Evolutionary conservation across 1,284 basidiomycete species (phyloP), one percentile per base, ranked within the genome.

Genomic region (Cutaneotrichosporon spelunceum): DNA sequence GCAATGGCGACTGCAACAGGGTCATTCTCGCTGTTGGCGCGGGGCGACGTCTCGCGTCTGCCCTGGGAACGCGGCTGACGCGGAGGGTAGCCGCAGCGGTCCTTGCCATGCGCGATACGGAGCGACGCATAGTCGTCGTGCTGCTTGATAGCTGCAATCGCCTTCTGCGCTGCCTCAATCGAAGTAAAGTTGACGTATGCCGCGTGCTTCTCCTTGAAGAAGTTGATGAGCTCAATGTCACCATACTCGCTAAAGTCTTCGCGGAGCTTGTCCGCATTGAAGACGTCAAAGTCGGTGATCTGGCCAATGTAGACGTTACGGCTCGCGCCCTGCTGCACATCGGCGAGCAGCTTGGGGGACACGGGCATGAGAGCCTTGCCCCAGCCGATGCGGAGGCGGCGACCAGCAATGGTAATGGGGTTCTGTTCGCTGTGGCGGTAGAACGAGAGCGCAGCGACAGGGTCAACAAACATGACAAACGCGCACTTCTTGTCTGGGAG

Each of bases 131-230:
- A 93, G 75, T 91, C 90, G 6, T 88, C 84, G 75, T 89, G 89
- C 52, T 24, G 30, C 84, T 94, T 93, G 78, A 95, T 86, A 14
- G 87, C 88, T 61, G 95, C 92, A 70, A 96, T 93, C 21, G 93
- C 92, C 82, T 96, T 96, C 83, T 93, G 93, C 26, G 93, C 93
- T 69, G 93, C 91, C 58, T 88, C 87, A 69, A 96, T 88, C 79
- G 93, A 92, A 53, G 87, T 88, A 72, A 92, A 96, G 82, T 96
- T 97, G 73, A 95, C 89, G 76, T 95, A 97, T 34, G 90, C 91
- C 72, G 91, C 94, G 79, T 93, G 91, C 88, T 96, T 96, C 79
- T 95, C 92, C 80, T 89, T 90, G 70, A 96, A 82, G 80, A 91
- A 93, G 80, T 96, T 96, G 78, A 97, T 88, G 62, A 95, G 85